These are phyloP conservation scores for Botrytis galanthina DNA, from an alignment of 2,329 filamentous ascomycete genomes.

Conservation along the genomic window DNA sequence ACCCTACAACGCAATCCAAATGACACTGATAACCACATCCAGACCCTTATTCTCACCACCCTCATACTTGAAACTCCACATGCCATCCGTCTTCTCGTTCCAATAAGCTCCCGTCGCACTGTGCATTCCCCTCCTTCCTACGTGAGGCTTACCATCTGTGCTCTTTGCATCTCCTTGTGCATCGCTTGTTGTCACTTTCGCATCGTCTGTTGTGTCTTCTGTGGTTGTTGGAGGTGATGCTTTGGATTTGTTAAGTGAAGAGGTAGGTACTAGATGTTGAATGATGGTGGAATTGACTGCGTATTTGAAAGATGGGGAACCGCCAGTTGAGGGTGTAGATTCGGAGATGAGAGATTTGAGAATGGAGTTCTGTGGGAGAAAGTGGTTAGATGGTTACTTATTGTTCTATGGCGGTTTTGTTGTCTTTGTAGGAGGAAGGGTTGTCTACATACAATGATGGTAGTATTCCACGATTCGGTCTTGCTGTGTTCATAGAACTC, in stretches of 20 bases:
- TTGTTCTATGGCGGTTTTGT: not conserved
- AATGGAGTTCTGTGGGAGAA: slow-evolving; percentile 61
- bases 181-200: slow-evolving; percentile 56
- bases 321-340: slow-evolving; percentile 54
- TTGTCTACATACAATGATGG: slow-evolving; percentile 77
- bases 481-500: slow-evolving; percentile 84
- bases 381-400: slow-evolving; percentile 18
- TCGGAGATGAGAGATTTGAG: slow-evolving; percentile 76
- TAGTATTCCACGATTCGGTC: slow-evolving; percentile 84
- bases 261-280: slow-evolving; percentile 77
- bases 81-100: slow-evolving; percentile 87
- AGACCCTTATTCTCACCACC: slow-evolving; percentile 64
- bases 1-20: slow-evolving; percentile 58
- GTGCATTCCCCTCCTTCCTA: slow-evolving; percentile 87
- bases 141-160: slow-evolving; percentile 66
- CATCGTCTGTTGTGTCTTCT: slow-evolving; percentile 40
- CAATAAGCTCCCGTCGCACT: slow-evolving; percentile 81
- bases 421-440: not conserved
- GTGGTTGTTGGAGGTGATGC: slow-evolving; percentile 37
- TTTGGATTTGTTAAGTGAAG: slow-evolving; percentile 60
- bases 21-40: slow-evolving; percentile 69
- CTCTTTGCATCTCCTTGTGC: slow-evolving; percentile 45
- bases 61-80: slow-evolving; percentile 87
- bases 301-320: slow-evolving; percentile 77
- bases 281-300: slow-evolving; percentile 98